Conservation (phyloP, 2,329 filamentous ascomycete species). For the Diaporthe nobilis region DNA sequence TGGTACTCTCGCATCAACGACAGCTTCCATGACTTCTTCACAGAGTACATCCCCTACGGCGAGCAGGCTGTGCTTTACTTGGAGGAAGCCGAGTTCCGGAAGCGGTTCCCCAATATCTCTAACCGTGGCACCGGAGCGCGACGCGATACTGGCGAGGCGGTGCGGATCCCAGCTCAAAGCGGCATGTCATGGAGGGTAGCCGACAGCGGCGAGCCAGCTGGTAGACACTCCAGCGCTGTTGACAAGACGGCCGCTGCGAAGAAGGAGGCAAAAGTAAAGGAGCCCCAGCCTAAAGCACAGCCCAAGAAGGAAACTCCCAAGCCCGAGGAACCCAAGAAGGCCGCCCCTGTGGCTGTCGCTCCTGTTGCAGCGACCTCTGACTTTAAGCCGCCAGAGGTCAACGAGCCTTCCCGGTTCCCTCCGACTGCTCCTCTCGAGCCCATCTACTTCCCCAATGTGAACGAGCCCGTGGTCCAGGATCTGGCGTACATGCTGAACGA, state of each 20-base stretch:
- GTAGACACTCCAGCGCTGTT: conserved; percentile 75
- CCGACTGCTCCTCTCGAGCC: conserved; percentile 82
- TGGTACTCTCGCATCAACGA: conserved; percentile 95
- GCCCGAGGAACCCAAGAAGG: conserved; percentile 46
- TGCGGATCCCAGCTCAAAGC: conserved; percentile 88
- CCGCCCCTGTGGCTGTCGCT: conserved; percentile 39
- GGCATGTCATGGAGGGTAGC: conserved; percentile 86
- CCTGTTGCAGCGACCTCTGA: conserved; percentile 49
- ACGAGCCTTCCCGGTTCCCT: conserved; percentile 75
- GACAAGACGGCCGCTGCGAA: conserved; percentile 52
- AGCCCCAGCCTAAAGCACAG: conserved; percentile 44
- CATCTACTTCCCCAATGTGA: conserved; percentile 79
- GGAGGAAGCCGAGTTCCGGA: conserved; percentile 93
- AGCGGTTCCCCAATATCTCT: conserved; percentile 76
- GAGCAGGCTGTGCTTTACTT: conserved; percentile 96
- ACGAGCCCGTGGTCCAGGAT: conserved; percentile 91
- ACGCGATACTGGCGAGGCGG: conserved; percentile 74
- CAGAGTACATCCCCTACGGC: conserved; percentile 93
- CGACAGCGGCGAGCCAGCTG: conserved; percentile 68
- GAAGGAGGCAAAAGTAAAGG: conserved; percentile 47
- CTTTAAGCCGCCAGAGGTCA: conserved; percentile 72
- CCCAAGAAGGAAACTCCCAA: conserved; percentile 48
- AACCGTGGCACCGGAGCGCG: conserved; percentile 64
- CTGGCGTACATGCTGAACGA: conserved; percentile 96
- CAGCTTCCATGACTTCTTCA: conserved; percentile 99